Evolutionary conservation across 192 early-diverging fungal genomes (phyloP), one percentile per base, ranked within the genome.

Genomic region (Umbelopsis isabellina): DNA sequence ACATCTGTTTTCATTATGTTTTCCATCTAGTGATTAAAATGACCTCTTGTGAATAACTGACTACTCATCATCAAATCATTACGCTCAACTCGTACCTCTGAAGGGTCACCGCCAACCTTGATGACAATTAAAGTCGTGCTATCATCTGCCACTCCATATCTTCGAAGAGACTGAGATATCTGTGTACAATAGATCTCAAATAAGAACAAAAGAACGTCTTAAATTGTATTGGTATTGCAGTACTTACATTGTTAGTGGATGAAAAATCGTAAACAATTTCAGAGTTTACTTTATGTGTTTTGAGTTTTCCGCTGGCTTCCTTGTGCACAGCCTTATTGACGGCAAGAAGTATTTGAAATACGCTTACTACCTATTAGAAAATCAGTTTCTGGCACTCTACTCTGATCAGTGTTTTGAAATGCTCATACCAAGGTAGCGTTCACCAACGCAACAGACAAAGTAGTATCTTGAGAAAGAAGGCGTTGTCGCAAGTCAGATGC

Each of bases 221-320:
- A 41, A 47, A 16, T 22, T 45, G 45, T 50, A 46, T 7, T 18
- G 20, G 41, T 55, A 46, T 10, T n/a, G 53, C 52, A 27, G 45
- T 41, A 50, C 80, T 41, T 85, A 87, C 87, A 55, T 86, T 85
- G 48, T 75, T 81, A 15, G 79, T 75, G 4, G 86, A 78, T 1
- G 86, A 86, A 58, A 89, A 80, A 48, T 81, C 79, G 53, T 86
- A 89, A 15, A 87, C 82, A 55, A 87, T 82, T 74, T 89, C 87
- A 10, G 86, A 86, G 71, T 81, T 76, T 12, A 89, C 52, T 49
- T 80, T 82, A 55, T 84, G 80, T 3, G 87, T 87, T 61, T 79
- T 86, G 12, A 89, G 61, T n/a, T 83, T 81, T 33, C 79, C 69
- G n/a, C 67, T 23, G 41, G 74, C 71, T 44, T 82, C 75, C 25